Percentiles rank a stretch among this genome's conserved stretches.
Evolutionary conservation across 192 early-diverging fungal species (phyloP).

Genomic region (Tieghemiomyces parasiticus): DNA sequence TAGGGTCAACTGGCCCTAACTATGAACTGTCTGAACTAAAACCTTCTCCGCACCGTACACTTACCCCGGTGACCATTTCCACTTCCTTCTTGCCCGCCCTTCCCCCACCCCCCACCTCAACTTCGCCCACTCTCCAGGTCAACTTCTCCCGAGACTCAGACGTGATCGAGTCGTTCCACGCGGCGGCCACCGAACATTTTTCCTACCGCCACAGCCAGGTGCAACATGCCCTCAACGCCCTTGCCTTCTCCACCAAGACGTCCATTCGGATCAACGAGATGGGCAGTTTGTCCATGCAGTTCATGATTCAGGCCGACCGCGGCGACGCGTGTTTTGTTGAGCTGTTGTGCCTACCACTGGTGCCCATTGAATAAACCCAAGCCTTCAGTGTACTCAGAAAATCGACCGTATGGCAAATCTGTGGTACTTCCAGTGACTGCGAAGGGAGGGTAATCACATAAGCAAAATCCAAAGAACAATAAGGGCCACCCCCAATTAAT

Average conservation of each 20-base stretch:
- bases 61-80: not conserved
- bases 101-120: not conserved
- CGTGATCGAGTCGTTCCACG: conserved; percentile 34
- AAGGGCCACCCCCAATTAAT: no score
- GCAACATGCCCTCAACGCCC: conserved; percentile 26
- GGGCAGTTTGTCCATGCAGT: conserved; percentile 38
- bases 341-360: conserved; percentile 7
- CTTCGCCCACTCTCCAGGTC: conserved; percentile 14
- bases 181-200: conserved; percentile 25
- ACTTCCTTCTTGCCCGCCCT: not conserved
- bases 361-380: not conserved
- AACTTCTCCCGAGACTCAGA: conserved; percentile 38
- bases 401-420: no score
- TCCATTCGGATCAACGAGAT: conserved; percentile 31
- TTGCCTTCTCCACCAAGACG: conserved; percentile 34
- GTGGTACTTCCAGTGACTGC: no score
- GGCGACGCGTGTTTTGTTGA: conserved; percentile 11
- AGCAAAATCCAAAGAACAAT: no score
- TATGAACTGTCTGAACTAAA: no score
- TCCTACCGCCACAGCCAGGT: conserved; percentile 27
- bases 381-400: no score
- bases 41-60: no score
- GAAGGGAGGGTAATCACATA: no score
- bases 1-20: not conserved
- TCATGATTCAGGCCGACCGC: conserved; percentile 27